These are phyloP conservation scores for Cladosporium sp. DNA, from an alignment of 2,329 filamentous ascomycete genomes.

Conservation along the genomic window DNA sequence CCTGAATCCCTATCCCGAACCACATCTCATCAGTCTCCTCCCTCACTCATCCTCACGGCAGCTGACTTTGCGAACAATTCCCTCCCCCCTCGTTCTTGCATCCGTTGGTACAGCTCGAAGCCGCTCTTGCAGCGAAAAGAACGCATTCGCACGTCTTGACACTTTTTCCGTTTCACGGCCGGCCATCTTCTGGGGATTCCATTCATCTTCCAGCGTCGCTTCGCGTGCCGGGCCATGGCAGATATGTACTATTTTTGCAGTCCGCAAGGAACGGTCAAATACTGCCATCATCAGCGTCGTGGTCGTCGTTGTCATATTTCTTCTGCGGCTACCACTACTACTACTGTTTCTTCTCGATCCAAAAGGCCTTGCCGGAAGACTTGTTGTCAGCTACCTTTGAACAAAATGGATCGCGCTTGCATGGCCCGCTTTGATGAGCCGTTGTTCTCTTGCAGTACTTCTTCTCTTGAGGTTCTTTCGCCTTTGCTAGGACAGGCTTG, in stretches of 20 bases:
- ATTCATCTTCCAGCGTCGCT: background rate
- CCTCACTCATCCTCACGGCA: background rate
- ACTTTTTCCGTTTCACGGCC: background rate
- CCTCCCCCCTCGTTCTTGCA: background rate
- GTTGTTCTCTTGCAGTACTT: slow-evolving; percentile 22
- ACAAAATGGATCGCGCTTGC: slow-evolving; percentile 19
- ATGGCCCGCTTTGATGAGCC: slow-evolving; percentile 27
- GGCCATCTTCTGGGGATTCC: background rate
- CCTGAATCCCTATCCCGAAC: background rate
- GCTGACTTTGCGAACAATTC: too few relatives aligned
- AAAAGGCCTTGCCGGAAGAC: background rate
- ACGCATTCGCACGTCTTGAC: too few relatives aligned
- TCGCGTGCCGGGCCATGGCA: slow-evolving; percentile 16
- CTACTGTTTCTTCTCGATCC: background rate
- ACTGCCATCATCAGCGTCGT: slow-evolving; percentile 15
- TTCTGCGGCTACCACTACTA: background rate
- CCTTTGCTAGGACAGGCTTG: too few relatives aligned
- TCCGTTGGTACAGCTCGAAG: slow-evolving; percentile 9
- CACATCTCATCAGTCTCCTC: slow-evolving; percentile 1
- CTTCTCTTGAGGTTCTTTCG: background rate
- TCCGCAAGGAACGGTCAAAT: slow-evolving; percentile 17
- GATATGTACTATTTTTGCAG: slow-evolving; percentile 27
- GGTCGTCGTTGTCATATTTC: too few relatives aligned
- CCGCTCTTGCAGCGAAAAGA: slow-evolving; percentile 5
- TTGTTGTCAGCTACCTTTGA: background rate